Conservation (phyloP, 83 land plant species). For the Diphasiastrum complanatum region DNA sequence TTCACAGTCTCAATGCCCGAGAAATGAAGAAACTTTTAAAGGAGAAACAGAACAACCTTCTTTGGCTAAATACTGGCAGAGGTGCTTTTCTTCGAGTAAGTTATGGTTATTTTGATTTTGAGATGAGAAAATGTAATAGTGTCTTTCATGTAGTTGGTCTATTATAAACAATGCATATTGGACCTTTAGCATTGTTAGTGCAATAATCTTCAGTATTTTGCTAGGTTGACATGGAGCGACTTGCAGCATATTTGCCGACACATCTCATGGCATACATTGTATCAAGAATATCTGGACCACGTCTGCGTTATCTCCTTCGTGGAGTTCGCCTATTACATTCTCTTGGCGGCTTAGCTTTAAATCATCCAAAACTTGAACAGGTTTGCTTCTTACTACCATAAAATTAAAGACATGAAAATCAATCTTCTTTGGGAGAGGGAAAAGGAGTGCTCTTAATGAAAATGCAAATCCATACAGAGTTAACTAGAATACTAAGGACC, state of each 20-base stretch:
- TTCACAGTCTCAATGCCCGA: conserved; percentile 49
- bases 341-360: conserved; percentile 61
- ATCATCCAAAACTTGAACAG: conserved; percentile 76
- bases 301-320: conserved; percentile 58
- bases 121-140: too few species aligned
- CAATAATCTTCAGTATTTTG: background rate
- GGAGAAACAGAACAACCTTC: conserved; percentile 49
- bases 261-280: conserved; percentile 69
- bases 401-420: too few species aligned
- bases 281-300: conserved; percentile 39
- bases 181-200: background rate
- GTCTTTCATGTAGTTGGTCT: too few species aligned
- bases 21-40: conserved; percentile 58
- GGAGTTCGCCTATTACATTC: conserved; percentile 72
- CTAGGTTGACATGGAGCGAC: conserved; percentile 75
- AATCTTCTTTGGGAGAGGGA: too few species aligned
- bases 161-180: too few species aligned
- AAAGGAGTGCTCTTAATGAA: too few species aligned
- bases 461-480: too few species aligned
- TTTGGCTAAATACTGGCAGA: conserved; percentile 37
- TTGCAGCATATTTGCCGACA: conserved; percentile 64
- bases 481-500: too few species aligned
- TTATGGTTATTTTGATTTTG: background rate
- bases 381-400: conserved; percentile 35
- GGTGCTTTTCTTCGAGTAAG: conserved; percentile 53